These are phyloP conservation scores for Calonectria honghensis DNA, from an alignment of 2,329 filamentous ascomycete genomes.

Conservation along the genomic window DNA sequence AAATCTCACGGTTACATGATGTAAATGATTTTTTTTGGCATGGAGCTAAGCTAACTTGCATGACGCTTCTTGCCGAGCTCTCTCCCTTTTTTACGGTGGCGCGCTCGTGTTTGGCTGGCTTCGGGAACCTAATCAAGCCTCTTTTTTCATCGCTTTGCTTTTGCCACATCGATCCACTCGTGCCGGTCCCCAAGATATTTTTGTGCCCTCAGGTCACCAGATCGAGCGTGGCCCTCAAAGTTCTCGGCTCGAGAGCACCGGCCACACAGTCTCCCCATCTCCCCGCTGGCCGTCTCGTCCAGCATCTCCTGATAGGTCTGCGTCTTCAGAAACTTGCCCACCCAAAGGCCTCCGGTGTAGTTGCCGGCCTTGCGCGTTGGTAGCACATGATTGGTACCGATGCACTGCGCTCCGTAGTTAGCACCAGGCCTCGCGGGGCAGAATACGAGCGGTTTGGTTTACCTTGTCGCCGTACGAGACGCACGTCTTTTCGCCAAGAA, in stretches of 20 bases:
- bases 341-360: background rate
- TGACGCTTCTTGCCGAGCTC: background rate
- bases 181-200: constrained; percentile 5
- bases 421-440: background rate
- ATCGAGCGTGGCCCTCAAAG: background rate
- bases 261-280: background rate
- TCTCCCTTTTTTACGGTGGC: background rate
- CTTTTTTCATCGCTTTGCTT: background rate
- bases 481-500: constrained; percentile 3
- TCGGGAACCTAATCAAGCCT: background rate
- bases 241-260: background rate
- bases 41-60: background rate
- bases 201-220: background rate
- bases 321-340: background rate
- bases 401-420: background rate
- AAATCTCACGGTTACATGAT: background rate
- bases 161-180: constrained; percentile 21
- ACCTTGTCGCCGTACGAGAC: background rate
- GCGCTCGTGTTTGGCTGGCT: constrained; percentile 6
- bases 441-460: background rate
- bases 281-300: background rate
- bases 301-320: background rate
- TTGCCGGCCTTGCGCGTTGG: too few relatives aligned
- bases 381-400: background rate
- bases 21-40: background rate